Conservation (phyloP, 1,139 yeast species). For the Yamadazyma siamensis region DNA sequence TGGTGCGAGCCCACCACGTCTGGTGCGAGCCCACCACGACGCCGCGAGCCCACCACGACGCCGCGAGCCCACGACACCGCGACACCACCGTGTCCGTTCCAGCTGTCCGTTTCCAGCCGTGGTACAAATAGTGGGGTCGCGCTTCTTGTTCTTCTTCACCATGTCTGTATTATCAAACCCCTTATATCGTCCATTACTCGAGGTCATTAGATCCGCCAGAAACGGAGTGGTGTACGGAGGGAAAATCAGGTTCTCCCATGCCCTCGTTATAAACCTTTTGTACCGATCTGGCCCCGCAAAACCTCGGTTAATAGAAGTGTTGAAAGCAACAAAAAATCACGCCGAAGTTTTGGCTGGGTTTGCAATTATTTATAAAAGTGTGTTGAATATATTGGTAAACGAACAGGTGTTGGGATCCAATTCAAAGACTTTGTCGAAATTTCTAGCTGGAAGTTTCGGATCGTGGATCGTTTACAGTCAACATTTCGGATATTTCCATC, state of each 20-base stretch:
- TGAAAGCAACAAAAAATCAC: constrained; percentile 61
- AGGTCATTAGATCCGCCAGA: constrained; percentile 37
- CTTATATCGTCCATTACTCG: constrained; percentile 37
- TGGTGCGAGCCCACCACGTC: no score
- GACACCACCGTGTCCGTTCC: no score
- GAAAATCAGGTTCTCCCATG: constrained; percentile 69
- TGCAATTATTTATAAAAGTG: constrained; percentile 58
- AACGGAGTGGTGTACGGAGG: constrained; percentile 72
- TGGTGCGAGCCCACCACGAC: no score
- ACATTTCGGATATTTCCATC: constrained; percentile 42
- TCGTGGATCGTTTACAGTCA: constrained; percentile 68
- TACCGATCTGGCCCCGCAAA: constrained; percentile 49
- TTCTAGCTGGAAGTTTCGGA: constrained; percentile 62
- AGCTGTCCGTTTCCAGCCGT: no score
- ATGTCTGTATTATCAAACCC: constrained; percentile 26
- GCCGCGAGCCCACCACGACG: no score
- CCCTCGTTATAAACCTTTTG: constrained; percentile 59
- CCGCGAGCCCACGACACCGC: no score
- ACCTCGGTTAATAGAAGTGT: constrained; percentile 47
- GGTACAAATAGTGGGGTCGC: no score
- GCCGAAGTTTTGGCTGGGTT: constrained; percentile 65
- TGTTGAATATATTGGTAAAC: constrained; percentile 27
- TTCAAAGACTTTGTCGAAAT: constrained; percentile 32
- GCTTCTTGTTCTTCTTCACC: no score
- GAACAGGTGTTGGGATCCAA: constrained; percentile 36